These are phyloP conservation scores for Auxenochlorella protothecoides DNA, from an alignment of 139 green algal genomes.

Conservation along the genomic window DNA sequence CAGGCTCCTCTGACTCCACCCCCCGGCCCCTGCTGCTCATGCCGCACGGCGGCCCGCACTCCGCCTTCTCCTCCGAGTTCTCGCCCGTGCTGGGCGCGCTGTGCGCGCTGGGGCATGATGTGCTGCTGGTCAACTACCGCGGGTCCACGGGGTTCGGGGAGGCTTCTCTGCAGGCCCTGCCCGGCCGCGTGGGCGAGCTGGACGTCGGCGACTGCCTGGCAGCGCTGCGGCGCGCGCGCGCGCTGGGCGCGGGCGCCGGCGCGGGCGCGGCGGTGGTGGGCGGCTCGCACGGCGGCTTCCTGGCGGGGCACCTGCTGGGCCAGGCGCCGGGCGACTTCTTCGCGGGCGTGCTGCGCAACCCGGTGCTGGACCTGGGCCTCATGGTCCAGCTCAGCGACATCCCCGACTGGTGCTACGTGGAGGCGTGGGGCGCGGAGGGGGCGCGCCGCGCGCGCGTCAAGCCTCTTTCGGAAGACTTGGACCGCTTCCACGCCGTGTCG, in stretches of 20 bases:
- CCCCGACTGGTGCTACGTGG: conserved; percentile 85
- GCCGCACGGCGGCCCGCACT: conserved; percentile 82
- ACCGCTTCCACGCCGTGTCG: conserved; percentile 44
- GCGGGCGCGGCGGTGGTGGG: conserved; percentile 60
- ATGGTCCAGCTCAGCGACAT: conserved; percentile 85
- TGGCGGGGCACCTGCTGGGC: conserved; percentile 76
- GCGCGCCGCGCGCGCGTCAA: conserved; percentile 32
- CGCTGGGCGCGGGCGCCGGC: not conserved
- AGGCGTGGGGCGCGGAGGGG: conserved; percentile 60
- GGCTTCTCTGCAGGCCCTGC: conserved; percentile 63
- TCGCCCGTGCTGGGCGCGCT: conserved; percentile 1
- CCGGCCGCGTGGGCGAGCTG: conserved; percentile 51
- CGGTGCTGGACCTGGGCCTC: conserved; percentile 72
- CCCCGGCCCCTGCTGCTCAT: conserved; percentile 54
- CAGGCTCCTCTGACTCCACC: conserved; percentile 1
- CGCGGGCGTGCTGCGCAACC: conserved; percentile 79
- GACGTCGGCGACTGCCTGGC: conserved; percentile 86
- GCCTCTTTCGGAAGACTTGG: conserved; percentile 53
- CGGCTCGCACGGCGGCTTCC: conserved; percentile 86
- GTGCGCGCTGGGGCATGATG: not conserved
- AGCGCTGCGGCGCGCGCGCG: conserved; percentile 26
- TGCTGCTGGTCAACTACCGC: conserved; percentile 63
- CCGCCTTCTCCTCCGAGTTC: conserved; percentile 49
- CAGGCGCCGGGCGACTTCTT: conserved; percentile 63
- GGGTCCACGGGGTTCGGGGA: conserved; percentile 74